These are phyloP conservation scores for Dendrobium huoshanense DNA, from an alignment of 106 monocot genomes.

Conservation along the genomic window DNA sequence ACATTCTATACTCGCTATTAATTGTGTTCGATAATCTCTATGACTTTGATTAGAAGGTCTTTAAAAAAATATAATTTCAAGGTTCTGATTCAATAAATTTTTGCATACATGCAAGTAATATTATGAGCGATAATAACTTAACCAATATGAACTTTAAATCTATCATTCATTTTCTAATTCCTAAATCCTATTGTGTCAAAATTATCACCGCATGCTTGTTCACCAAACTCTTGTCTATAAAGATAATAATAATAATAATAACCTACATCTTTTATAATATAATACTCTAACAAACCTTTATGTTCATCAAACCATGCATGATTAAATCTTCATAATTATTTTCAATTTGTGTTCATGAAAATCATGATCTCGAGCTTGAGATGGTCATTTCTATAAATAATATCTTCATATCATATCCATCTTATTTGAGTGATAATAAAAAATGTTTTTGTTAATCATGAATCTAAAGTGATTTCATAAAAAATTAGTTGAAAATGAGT, in stretches of 20 bases:
- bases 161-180: background rate
- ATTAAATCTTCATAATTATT: too few relatives aligned
- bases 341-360: too few relatives aligned
- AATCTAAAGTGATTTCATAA: too few relatives aligned
- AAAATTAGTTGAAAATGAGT: too few relatives aligned
- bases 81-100: background rate
- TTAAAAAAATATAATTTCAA: background rate
- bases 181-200: conserved; percentile 2
- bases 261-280: background rate
- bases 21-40: background rate
- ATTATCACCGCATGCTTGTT: background rate
- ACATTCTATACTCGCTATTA: conserved; percentile 2
- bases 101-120: background rate
- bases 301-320: too few relatives aligned
- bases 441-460: too few relatives aligned
- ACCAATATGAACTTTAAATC: background rate
- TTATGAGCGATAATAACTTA: conserved; percentile 4
- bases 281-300: conserved; percentile 4
- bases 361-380: too few relatives aligned
- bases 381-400: too few relatives aligned
- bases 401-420: too few relatives aligned
- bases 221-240: background rate
- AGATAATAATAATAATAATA: conserved; percentile 6
- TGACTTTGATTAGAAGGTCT: background rate
- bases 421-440: too few relatives aligned